These are phyloP conservation scores for Malus sylvestris DNA, from an alignment of 306 rosid species.

Conservation along the genomic window DNA sequence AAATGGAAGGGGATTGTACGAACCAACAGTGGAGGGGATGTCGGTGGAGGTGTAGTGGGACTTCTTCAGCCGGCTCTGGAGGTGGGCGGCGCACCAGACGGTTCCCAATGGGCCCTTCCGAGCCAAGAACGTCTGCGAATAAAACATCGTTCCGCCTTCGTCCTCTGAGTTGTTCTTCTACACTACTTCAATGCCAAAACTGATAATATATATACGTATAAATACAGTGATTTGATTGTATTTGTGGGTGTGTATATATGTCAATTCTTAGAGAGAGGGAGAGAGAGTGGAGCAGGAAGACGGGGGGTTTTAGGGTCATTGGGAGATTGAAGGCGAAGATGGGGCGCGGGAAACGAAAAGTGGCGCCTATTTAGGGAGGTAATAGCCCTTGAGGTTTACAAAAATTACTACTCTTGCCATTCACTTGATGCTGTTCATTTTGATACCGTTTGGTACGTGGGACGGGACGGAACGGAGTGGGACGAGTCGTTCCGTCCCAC, in stretches of 20 bases:
- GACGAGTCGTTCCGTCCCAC: no score
- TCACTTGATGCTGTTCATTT: no score
- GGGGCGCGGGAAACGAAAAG: conserved; percentile 35
- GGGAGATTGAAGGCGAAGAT: background rate
- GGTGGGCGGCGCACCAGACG: conserved; percentile 92
- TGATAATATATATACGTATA: background rate
- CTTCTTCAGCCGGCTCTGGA: conserved; percentile 76
- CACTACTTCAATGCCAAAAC: background rate
- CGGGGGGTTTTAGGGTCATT: background rate
- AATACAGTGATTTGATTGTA: background rate
- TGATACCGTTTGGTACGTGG: no score
- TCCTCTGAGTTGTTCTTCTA: background rate
- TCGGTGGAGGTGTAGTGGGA: conserved; percentile 65
- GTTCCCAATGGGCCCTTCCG: conserved; percentile 84
- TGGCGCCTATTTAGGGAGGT: conserved; percentile 17
- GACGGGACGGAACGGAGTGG: no score
- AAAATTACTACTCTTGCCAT: background rate
- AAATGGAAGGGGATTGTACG: conserved; percentile 1
- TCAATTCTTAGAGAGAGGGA: background rate
- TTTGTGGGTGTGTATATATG: background rate
- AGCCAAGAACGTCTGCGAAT: conserved; percentile 74
- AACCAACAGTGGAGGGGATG: conserved; percentile 64
- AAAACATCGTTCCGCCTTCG: conserved; percentile 50
- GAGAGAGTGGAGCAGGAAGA: background rate
- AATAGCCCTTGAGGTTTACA: background rate